These are phyloP conservation scores for Colletotrichum tanaceti DNA, from an alignment of 2,329 filamentous ascomycete species.

Conservation along the genomic window DNA sequence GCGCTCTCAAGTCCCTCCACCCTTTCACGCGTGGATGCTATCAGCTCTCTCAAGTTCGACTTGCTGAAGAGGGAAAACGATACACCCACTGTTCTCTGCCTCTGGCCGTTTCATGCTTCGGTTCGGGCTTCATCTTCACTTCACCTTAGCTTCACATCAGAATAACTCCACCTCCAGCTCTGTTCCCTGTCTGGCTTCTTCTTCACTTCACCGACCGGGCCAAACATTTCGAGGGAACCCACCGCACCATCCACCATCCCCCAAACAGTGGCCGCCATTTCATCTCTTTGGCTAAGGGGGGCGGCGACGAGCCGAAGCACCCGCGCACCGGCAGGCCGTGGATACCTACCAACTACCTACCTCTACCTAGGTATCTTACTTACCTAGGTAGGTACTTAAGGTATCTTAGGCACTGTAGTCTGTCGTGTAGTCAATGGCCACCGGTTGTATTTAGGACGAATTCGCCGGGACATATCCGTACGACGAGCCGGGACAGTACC, in stretches of 20 bases:
- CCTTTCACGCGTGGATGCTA: too few relatives aligned
- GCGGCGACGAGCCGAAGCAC: slow-evolving; percentile 33
- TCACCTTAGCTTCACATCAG: slow-evolving; percentile 11
- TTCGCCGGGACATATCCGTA: slow-evolving; percentile 28
- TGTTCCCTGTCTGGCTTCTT: slow-evolving; percentile 30
- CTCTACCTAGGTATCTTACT: too few relatives aligned
- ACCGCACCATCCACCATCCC: slow-evolving; percentile 17
- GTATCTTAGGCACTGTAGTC: too few relatives aligned
- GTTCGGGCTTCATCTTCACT: slow-evolving; percentile 14
- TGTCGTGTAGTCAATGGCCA: slow-evolving; percentile 33
- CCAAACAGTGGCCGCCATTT: slow-evolving; percentile 18
- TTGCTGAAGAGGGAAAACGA: neutral
- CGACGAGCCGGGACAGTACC: slow-evolving; percentile 22
- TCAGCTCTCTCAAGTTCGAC: neutral
- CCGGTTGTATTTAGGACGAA: slow-evolving; percentile 34
- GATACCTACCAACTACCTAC: too few relatives aligned
- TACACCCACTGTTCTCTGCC: neutral
- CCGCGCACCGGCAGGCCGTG: slow-evolving; percentile 20
- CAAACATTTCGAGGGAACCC: slow-evolving; percentile 19
- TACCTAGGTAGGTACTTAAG: too few relatives aligned
- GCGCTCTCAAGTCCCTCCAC: too few relatives aligned
- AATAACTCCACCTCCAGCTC: slow-evolving; percentile 32
- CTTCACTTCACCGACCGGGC: slow-evolving; percentile 16
- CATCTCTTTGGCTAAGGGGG: too few relatives aligned
- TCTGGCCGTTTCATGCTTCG: slow-evolving; percentile 25